These are phyloP conservation scores for Diaporthe destruens DNA, from an alignment of 2,329 filamentous ascomycete species.

Conservation along the genomic window DNA sequence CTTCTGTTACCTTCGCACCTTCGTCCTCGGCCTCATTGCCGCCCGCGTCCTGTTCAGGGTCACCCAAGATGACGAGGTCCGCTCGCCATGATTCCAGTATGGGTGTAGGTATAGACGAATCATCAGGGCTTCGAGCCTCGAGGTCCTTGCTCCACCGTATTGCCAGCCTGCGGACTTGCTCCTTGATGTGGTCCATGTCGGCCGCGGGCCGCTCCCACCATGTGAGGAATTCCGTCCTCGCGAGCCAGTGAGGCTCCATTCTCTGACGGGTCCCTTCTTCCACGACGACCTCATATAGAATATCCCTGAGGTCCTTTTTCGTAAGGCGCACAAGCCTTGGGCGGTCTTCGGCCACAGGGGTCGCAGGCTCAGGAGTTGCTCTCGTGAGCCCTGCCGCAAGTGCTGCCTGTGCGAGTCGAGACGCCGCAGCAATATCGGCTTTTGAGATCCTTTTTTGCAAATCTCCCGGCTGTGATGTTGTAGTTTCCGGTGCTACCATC, in stretches of 20 bases:
- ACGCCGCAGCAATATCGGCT: not conserved
- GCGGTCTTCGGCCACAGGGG: not conserved
- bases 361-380: not conserved
- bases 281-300: not conserved
- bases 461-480: not conserved
- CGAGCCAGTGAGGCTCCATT: slow-evolving; percentile 27
- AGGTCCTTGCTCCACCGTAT: not conserved
- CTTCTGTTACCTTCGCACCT: too few relatives aligned
- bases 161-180: slow-evolving; percentile 7
- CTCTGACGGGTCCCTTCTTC: not conserved
- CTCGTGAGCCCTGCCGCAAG: slow-evolving; percentile 7
- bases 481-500: not conserved
- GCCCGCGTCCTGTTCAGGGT: too few relatives aligned
- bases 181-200: not conserved
- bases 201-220: not conserved
- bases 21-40: too few relatives aligned
- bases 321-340: not conserved
- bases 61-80: not conserved
- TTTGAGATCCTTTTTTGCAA: not conserved
- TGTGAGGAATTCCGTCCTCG: slow-evolving; percentile 16
- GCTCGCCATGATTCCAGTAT: not conserved
- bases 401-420: slow-evolving; percentile 7
- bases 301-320: not conserved
- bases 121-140: not conserved
- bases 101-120: not conserved